phyloP scores from a whole-genome alignment of 176 grass and related monocot genomes.

The Secale cereale region DNA sequence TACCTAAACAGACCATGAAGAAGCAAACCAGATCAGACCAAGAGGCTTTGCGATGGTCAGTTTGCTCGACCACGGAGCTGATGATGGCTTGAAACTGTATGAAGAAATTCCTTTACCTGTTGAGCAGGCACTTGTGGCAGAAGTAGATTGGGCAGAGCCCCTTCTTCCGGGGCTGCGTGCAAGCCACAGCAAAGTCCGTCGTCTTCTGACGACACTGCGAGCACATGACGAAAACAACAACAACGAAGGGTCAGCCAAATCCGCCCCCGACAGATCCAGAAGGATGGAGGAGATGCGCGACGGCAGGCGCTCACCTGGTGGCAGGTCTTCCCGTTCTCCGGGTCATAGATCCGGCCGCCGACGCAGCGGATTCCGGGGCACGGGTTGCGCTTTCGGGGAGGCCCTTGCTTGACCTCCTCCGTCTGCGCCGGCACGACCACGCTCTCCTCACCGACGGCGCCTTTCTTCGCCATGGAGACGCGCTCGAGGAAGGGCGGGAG shows the following conservation, averaged over 20 bases:
- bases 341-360: slow-evolving; percentile 64
- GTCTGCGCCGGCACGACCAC: slow-evolving; percentile 3
- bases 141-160: slow-evolving; percentile 70
- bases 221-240: neutral
- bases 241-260: neutral
- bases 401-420: neutral
- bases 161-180: slow-evolving; percentile 55
- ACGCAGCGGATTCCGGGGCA: slow-evolving; percentile 49
- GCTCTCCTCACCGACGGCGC: neutral
- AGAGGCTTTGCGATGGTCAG: neutral
- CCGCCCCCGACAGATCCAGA: neutral
- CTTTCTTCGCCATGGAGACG: neutral
- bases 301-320: slow-evolving; percentile 59
- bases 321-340: slow-evolving; percentile 79
- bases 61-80: neutral
- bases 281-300: neutral
- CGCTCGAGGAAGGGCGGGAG: neutral
- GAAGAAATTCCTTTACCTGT: slow-evolving; percentile 44
- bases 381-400: slow-evolving; percentile 39
- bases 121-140: slow-evolving; percentile 80
- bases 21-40: neutral
- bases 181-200: slow-evolving; percentile 62
- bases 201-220: slow-evolving; percentile 91
- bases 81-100: neutral
- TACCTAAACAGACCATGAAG: slow-evolving; percentile 48